phyloP scores from a whole-genome alignment of 805 yeast species.

The Schwanniomyces vanrijiae region DNA sequence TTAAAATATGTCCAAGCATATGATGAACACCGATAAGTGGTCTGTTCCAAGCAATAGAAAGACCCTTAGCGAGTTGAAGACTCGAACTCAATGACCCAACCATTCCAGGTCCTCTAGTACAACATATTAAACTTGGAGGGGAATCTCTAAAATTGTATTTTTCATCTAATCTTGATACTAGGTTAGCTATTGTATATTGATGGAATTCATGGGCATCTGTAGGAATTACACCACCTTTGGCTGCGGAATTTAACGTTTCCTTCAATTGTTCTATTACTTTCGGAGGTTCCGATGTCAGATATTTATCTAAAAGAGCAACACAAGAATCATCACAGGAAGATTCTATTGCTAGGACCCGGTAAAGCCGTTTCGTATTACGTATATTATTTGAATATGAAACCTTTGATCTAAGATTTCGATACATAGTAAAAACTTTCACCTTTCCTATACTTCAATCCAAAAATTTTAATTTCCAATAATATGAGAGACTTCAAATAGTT shows the following conservation, averaged over 20 bases:
- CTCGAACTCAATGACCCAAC: conserved; percentile 84
- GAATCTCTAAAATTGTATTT: conserved; percentile 27
- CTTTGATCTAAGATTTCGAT: not conserved
- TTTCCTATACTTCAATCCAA: not conserved
- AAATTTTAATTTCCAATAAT: not conserved
- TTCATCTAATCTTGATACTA: conserved; percentile 47
- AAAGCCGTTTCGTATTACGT: conserved; percentile 27
- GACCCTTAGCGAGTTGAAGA: conserved; percentile 80
- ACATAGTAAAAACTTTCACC: not conserved
- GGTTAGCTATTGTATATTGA: conserved; percentile 51
- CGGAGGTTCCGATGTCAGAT: conserved; percentile 36
- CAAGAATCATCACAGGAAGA: conserved; percentile 96
- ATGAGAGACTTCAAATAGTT: not conserved
- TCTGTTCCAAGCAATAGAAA: conserved; percentile 70
- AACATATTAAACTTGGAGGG: conserved; percentile 76
- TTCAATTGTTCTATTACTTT: conserved; percentile 58
- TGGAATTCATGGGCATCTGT: conserved; percentile 82
- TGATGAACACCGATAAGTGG: conserved; percentile 93
- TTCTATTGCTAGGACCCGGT: conserved; percentile 81
- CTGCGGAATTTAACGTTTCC: conserved; percentile 62
- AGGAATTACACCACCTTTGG: conserved; percentile 85
- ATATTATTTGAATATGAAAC: not conserved
- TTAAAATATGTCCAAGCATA: conserved; percentile 88
- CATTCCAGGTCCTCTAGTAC: conserved; percentile 97
- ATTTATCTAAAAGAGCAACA: conserved; percentile 70